A percentile compares a stretch with the other conserved stretches of the same genome.
Conservation (phyloP, 179 eudicot genomes). For the Corrigiola litoralis region DNA sequence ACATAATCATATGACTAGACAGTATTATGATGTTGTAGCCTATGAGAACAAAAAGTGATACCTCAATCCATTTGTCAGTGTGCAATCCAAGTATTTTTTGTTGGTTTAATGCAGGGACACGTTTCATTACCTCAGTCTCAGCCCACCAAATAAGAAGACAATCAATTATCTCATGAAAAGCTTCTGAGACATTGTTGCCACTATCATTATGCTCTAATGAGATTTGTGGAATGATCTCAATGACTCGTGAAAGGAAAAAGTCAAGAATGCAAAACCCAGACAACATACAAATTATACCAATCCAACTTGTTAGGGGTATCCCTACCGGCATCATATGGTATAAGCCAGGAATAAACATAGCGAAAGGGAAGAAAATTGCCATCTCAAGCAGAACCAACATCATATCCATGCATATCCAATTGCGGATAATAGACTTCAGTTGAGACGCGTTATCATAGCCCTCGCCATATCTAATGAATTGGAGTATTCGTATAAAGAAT, state of each 20-base stretch:
- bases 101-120: slow-evolving; percentile 2
- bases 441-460: neutral
- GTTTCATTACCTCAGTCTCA: neutral
- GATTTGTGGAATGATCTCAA: neutral
- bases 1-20: neutral
- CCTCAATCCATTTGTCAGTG: slow-evolving; percentile 9
- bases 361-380: neutral
- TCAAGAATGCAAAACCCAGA: neutral
- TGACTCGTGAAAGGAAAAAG: neutral
- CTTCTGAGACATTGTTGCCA: neutral
- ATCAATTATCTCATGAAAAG: slow-evolving; percentile 11
- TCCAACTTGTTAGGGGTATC: slow-evolving; percentile 13
- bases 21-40: slow-evolving; percentile 15
- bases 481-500: neutral
- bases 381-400: neutral
- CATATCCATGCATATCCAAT: neutral
- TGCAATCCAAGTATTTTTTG: slow-evolving; percentile 9
- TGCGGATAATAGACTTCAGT: neutral
- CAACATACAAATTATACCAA: neutral
- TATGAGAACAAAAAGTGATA: slow-evolving; percentile 6
- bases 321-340: neutral
- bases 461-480: neutral
- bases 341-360: slow-evolving; percentile 5
- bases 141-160: slow-evolving; percentile 12
- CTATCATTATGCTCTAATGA: neutral